A percentile compares a stretch with the other conserved stretches of the same genome.
These are phyloP conservation scores for Lepiota brunneoincarnata DNA, from an alignment of 768 basidiomycete species.

Conservation along the genomic window DNA sequence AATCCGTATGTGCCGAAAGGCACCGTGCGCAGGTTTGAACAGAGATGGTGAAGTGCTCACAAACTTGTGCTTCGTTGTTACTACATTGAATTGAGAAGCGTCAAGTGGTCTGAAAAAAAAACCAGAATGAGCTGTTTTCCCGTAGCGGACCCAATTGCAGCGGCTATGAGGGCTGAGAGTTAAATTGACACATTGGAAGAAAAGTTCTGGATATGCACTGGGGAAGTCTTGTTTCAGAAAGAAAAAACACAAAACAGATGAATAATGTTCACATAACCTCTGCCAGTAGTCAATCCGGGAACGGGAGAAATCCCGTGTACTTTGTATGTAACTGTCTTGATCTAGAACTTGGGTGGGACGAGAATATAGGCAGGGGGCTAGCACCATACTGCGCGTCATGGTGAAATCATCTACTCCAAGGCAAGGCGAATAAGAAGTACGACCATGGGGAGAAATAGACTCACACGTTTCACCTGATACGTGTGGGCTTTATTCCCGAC, in stretches of 20 bases:
- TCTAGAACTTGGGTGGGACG: no score
- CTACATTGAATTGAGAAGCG: constrained; percentile 5
- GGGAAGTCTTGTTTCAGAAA: no score
- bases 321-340: no score
- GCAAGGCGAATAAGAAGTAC: background rate
- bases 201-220: background rate
- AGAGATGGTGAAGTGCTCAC: constrained; percentile 6
- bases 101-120: background rate
- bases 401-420: background rate
- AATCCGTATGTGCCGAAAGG: background rate
- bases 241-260: no score
- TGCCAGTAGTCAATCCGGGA: no score
- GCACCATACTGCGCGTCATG: no score
- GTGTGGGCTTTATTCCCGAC: background rate
- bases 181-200: background rate
- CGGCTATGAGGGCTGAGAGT: background rate
- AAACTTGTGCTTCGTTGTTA: constrained; percentile 2
- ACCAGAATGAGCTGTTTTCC: background rate
- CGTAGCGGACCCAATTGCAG: background rate
- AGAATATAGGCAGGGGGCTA: no score
- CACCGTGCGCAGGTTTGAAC: background rate
- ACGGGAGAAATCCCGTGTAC: no score
- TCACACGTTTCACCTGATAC: constrained; percentile 1
- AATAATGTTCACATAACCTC: no score
- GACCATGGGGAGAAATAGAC: constrained; percentile 1